A percentile compares a stretch with the other conserved stretches of the same genome.
These are phyloP conservation scores for Mycena vitilis DNA, from an alignment of 768 basidiomycete genomes.

Conservation along the genomic window DNA sequence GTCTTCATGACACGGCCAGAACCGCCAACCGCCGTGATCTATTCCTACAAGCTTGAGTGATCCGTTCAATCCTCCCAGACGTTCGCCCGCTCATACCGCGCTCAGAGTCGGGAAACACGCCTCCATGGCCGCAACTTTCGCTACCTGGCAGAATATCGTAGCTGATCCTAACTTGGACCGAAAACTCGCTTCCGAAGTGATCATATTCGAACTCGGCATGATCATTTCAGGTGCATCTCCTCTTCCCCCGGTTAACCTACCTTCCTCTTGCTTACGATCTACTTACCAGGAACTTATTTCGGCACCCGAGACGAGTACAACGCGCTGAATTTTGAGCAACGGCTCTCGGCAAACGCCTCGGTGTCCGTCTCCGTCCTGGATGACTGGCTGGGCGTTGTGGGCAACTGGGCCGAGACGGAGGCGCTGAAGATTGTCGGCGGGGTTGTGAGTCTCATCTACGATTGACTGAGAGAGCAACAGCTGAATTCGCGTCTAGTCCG, in stretches of 20 bases:
- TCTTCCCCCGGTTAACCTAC: too few relatives aligned
- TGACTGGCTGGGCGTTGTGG: constrained; percentile 27
- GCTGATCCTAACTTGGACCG: constrained; percentile 33
- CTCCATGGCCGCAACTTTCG: constrained; percentile 23
- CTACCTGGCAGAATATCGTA: constrained; percentile 33
- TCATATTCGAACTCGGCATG: constrained; percentile 34
- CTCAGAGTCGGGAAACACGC: constrained; percentile 28
- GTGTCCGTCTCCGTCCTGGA: constrained; percentile 27
- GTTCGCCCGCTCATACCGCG: not conserved
- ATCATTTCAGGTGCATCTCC: constrained; percentile 30
- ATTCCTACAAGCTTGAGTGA: constrained; percentile 30
- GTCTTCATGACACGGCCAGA: constrained; percentile 41
- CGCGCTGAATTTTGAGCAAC: constrained; percentile 28
- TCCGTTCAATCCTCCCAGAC: not conserved
- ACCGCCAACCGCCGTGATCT: constrained; percentile 33
- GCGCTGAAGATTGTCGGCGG: constrained; percentile 23
- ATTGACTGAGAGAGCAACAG: too few relatives aligned
- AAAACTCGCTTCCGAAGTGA: constrained; percentile 33
- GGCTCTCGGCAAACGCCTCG: constrained; percentile 20
- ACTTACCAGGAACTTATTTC: constrained; percentile 29
- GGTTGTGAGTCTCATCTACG: constrained; percentile 8
- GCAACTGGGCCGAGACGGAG: constrained; percentile 31
- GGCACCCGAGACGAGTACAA: constrained; percentile 35
- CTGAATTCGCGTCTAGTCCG: constrained; percentile 3
- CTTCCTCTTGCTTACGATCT: not conserved